Percentiles rank a stretch among this genome's conserved stretches.
phyloP scores from a whole-genome alignment of 768 basidiomycete species.

The Mycena olivaceomarginata region DNA sequence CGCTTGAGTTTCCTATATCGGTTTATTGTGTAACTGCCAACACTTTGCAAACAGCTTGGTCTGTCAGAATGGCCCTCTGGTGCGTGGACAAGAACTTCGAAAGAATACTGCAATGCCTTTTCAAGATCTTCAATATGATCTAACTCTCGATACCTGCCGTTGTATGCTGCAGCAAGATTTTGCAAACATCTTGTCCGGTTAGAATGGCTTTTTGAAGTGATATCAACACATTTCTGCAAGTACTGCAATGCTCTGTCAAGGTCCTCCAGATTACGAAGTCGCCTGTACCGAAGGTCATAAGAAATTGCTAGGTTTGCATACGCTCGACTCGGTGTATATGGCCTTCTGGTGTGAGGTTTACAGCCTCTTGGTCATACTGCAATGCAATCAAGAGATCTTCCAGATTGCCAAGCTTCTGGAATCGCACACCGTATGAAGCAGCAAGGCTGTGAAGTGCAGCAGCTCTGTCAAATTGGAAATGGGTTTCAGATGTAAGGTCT shows the following conservation, averaged over 20 bases:
- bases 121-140: slow-evolving; percentile 10
- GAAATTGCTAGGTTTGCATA: slow-evolving; percentile 13
- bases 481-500: slow-evolving; percentile 10
- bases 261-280: not conserved
- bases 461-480: slow-evolving; percentile 8
- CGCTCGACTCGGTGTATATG: slow-evolving; percentile 8
- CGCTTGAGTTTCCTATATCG: slow-evolving; percentile 10
- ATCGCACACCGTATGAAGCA: not conserved
- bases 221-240: slow-evolving; percentile 1
- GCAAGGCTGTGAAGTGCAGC: slow-evolving; percentile 17
- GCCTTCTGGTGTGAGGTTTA: slow-evolving; percentile 14
- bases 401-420: slow-evolving; percentile 1
- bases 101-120: slow-evolving; percentile 1
- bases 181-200: slow-evolving; percentile 12
- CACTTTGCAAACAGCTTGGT: slow-evolving; percentile 9
- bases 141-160: not conserved
- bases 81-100: slow-evolving; percentile 1
- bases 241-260: slow-evolving; percentile 13
- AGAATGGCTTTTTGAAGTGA: not conserved
- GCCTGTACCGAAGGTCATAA: not conserved
- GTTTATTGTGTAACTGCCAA: slow-evolving; percentile 5
- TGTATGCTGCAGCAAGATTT: slow-evolving; percentile 17
- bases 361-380: slow-evolving; percentile 16
- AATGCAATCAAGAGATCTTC: slow-evolving; percentile 10
- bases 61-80: slow-evolving; percentile 9